Percentiles rank a stretch among this genome's conserved stretches.
phyloP scores from a whole-genome alignment of 2,329 filamentous ascomycete species.

The Blastomyces parvus region DNA sequence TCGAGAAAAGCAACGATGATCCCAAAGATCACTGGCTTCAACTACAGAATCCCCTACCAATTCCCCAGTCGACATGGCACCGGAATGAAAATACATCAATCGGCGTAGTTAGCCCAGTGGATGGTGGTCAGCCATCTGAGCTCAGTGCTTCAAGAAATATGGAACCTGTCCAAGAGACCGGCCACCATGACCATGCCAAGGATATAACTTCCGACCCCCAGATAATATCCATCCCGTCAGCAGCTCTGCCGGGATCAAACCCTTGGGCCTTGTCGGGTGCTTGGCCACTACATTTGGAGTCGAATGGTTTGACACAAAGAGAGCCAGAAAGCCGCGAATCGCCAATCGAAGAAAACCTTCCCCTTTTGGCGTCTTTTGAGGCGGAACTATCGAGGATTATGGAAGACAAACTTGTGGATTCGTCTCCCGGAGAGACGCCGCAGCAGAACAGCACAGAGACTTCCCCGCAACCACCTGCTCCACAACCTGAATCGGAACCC shows the following conservation, averaged over 20 bases:
- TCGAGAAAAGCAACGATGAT: not conserved
- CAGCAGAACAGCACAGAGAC: conserved; percentile 7
- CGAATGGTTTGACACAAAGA: conserved; percentile 10
- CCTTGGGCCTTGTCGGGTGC: conserved; percentile 17
- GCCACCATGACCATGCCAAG: conserved; percentile 9
- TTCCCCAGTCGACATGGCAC: not conserved
- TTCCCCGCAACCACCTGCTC: conserved; percentile 13
- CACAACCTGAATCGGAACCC: conserved; percentile 5
- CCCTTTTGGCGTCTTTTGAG: conserved; percentile 34
- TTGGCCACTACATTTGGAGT: not conserved
- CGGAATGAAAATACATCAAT: not conserved
- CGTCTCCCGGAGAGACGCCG: conserved; percentile 7
- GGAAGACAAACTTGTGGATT: conserved; percentile 9
- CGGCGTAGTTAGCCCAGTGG: not conserved
- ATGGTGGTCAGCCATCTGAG: not conserved
- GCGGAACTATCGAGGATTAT: conserved; percentile 31
- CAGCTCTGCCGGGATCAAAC: conserved; percentile 10
- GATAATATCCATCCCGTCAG: not conserved
- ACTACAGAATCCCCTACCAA: not conserved
- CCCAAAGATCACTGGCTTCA: not conserved
- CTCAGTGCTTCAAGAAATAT: not conserved
- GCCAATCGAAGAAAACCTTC: conserved; percentile 19
- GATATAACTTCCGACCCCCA: not conserved
- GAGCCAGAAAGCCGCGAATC: conserved; percentile 16
- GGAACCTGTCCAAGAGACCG: conserved; percentile 17